A percentile compares a stretch with the other conserved stretches of the same genome.
phyloP scores from a whole-genome alignment of 2,329 filamentous ascomycete genomes.

The Tolypocladium pustulatum region DNA sequence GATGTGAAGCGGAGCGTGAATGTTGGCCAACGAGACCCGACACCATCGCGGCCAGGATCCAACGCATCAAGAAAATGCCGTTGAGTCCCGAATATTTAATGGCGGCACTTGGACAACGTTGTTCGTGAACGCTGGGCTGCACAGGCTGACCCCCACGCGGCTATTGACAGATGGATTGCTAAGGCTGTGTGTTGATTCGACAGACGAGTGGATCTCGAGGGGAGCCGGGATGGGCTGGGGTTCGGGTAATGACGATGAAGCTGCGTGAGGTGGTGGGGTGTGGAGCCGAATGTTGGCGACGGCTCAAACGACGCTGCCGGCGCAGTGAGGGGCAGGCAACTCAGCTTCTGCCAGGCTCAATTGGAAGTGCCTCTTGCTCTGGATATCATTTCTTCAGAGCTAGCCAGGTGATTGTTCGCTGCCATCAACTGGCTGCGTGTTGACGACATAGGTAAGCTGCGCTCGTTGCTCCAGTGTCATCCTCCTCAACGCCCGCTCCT shows the following conservation, averaged over 20 bases:
- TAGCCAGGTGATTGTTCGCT: not conserved
- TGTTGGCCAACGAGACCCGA: too few species aligned
- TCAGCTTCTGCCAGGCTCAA: not conserved
- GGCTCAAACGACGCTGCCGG: not conserved
- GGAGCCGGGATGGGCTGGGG: not conserved
- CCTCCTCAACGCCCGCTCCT: not conserved
- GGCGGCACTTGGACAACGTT: not conserved
- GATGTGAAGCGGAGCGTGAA: not conserved
- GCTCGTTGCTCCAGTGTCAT: not conserved
- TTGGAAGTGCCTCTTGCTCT: not conserved
- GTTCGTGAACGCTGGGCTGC: not conserved
- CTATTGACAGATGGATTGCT: not conserved
- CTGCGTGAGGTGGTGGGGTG: not conserved
- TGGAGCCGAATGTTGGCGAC: not conserved
- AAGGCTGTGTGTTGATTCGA: not conserved
- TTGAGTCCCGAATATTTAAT: not conserved
- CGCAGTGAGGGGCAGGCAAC: not conserved
- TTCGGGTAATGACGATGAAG: not conserved
- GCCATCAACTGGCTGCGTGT: not conserved
- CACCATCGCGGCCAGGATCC: too few species aligned
- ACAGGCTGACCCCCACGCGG: not conserved
- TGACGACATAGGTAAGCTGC: not conserved
- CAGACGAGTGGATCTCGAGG: not conserved
- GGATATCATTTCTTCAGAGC: not conserved
- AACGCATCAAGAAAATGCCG: not conserved